These are phyloP conservation scores for Sugiyamaella marilandica DNA, from an alignment of 805 yeast species.

Conservation along the genomic window DNA sequence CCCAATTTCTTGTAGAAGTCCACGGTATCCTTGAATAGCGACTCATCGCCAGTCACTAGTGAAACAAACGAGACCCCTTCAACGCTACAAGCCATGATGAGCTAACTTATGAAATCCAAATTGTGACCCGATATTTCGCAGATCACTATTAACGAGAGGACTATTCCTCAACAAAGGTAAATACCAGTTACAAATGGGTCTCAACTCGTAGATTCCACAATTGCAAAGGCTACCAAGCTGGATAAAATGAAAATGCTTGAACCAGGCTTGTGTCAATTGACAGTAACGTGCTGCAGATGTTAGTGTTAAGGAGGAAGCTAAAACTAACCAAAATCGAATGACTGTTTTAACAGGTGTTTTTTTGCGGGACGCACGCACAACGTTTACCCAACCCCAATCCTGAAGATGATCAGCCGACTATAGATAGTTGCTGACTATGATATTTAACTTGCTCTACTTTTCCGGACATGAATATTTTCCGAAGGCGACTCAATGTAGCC, in stretches of 20 bases:
- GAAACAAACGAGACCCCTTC: slow-evolving; percentile 26
- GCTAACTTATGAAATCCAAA: neutral
- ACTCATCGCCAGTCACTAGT: slow-evolving; percentile 48
- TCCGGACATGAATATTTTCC: too few species aligned
- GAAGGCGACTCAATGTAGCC: too few species aligned
- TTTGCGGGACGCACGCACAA: too few species aligned
- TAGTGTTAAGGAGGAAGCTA: too few species aligned
- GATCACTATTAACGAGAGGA: neutral
- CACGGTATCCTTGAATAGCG: slow-evolving; percentile 43
- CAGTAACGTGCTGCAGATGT: too few species aligned
- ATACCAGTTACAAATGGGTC: neutral
- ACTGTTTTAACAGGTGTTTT: too few species aligned
- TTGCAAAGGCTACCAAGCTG: neutral
- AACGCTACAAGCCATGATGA: neutral
- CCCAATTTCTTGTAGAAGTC: slow-evolving; percentile 54
- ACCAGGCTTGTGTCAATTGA: neutral
- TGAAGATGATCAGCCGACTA: too few species aligned
- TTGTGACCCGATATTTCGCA: too few species aligned
- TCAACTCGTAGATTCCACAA: neutral
- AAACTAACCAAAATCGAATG: too few species aligned
- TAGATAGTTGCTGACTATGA: too few species aligned
- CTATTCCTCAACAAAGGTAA: neutral
- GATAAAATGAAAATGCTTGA: neutral
- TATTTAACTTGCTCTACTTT: too few species aligned
- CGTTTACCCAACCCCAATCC: too few species aligned